Percentiles rank a stretch among this genome's conserved stretches.
Evolutionary conservation across 139 green algal species (phyloP).

Genomic region (Picocystis salinarum): DNA sequence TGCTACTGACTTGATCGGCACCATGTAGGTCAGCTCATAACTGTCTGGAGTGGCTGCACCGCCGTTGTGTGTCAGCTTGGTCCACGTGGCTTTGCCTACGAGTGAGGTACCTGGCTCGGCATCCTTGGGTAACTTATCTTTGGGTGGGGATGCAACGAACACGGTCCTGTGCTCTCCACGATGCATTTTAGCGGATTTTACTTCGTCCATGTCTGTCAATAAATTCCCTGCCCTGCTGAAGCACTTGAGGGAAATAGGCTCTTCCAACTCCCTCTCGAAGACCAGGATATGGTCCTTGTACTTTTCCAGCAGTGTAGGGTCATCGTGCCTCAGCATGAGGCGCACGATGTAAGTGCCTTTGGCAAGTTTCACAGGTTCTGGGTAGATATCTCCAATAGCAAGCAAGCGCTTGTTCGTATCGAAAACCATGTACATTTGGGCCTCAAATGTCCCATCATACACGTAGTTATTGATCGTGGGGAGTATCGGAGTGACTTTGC

Average conservation of each 20-base stretch:
- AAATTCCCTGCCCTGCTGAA: conserved; percentile 12
- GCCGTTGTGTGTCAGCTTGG: no score
- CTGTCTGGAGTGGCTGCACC: no score
- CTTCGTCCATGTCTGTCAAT: neutral
- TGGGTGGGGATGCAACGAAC: conserved; percentile 39
- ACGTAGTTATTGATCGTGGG: conserved; percentile 41
- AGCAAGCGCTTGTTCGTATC: conserved; percentile 53
- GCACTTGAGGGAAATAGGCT: conserved; percentile 31
- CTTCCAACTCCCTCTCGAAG: conserved; percentile 31
- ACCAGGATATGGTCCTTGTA: conserved; percentile 25
- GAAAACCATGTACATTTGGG: conserved; percentile 40
- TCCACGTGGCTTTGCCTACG: neutral
- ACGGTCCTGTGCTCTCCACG: conserved; percentile 21
- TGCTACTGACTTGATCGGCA: no score
- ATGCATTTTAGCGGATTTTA: conserved; percentile 8
- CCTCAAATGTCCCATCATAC: conserved; percentile 22
- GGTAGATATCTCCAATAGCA: conserved; percentile 29
- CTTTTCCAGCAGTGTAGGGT: conserved; percentile 46
- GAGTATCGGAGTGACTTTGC: conserved; percentile 35
- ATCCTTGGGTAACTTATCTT: conserved; percentile 73
- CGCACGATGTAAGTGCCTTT: conserved; percentile 41
- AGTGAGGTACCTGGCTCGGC: conserved; percentile 13
- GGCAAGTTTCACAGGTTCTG: conserved; percentile 25
- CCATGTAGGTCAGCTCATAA: no score
- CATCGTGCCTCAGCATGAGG: conserved; percentile 48